These are phyloP conservation scores for Vinca minor DNA, from an alignment of 257 asterid species.

Conservation along the genomic window DNA sequence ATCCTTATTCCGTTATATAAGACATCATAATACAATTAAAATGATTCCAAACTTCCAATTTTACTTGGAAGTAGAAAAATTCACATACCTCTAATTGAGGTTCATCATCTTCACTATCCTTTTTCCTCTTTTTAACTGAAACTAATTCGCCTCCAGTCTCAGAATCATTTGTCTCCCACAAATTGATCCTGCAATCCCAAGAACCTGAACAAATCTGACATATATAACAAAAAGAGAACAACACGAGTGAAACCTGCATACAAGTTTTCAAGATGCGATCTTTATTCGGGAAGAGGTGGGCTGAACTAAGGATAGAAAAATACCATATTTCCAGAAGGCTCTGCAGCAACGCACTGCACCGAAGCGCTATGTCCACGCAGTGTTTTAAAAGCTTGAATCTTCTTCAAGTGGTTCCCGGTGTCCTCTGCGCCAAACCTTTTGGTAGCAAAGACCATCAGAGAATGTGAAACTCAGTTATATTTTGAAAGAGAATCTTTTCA, in stretches of 20 bases:
- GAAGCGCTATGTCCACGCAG: conserved; percentile 77
- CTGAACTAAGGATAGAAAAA: conserved; percentile 8
- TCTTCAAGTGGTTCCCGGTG: conserved; percentile 42
- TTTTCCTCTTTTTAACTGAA: conserved; percentile 78
- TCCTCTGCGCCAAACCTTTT: conserved; percentile 58
- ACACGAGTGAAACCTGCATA: neutral
- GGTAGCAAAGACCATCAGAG: conserved; percentile 21
- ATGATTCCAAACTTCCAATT: neutral
- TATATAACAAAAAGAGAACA: conserved; percentile 17
- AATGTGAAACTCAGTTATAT: neutral
- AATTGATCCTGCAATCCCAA: conserved; percentile 71
- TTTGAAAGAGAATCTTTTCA: conserved; percentile 11
- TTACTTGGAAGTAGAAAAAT: neutral
- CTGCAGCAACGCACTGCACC: conserved; percentile 68
- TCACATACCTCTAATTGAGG: conserved; percentile 56
- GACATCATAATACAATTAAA: neutral
- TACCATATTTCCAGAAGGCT: conserved; percentile 76
- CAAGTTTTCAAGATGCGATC: neutral
- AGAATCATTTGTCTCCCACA: conserved; percentile 58
- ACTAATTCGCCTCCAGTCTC: conserved; percentile 44
- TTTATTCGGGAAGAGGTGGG: neutral
- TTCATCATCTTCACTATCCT: conserved; percentile 40
- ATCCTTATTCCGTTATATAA: neutral
- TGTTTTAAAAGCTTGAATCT: conserved; percentile 47
- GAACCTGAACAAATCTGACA: conserved; percentile 89